Percentiles rank a stretch among this genome's conserved stretches.
phyloP scores from a whole-genome alignment of 495 filamentous ascomycete genomes.

The Aspergillus affinis region DNA sequence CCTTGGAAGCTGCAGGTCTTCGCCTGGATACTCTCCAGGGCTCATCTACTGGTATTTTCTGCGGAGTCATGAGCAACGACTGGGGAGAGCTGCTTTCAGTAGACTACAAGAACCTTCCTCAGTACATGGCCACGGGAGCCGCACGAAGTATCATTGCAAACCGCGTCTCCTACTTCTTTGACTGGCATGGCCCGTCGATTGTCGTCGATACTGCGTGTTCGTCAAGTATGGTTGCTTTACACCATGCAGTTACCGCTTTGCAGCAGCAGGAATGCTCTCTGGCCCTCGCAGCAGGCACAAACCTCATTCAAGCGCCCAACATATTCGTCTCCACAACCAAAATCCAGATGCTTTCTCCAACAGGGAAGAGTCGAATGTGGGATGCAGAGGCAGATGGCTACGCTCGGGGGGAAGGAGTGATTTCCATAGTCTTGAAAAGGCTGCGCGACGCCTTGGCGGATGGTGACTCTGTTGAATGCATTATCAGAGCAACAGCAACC shows the following conservation, averaged over 20 bases:
- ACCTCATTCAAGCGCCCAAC: conserved; percentile 33
- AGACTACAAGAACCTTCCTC: too few relatives aligned
- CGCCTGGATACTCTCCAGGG: too few relatives aligned
- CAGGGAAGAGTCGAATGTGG: conserved; percentile 31
- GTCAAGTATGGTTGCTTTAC: too few relatives aligned
- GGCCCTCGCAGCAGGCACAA: conserved; percentile 18
- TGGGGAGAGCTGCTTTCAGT: too few relatives aligned
- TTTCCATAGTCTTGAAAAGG: conserved; percentile 30
- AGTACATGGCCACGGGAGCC: not conserved
- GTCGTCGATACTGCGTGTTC: too few relatives aligned
- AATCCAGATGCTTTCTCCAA: conserved; percentile 53
- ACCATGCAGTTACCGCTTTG: too few relatives aligned
- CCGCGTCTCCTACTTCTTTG: too few relatives aligned
- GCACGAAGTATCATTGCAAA: conserved; percentile 17
- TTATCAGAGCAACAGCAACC: conserved; percentile 29
- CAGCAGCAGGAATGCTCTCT: too few relatives aligned
- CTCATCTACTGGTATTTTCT: too few relatives aligned
- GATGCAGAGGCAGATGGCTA: conserved; percentile 63
- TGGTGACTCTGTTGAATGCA: conserved; percentile 28
- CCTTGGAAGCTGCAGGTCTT: too few relatives aligned
- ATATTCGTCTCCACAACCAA: conserved; percentile 22
- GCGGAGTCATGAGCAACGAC: too few relatives aligned
- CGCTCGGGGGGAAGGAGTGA: conserved; percentile 57
- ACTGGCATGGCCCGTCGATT: too few relatives aligned
- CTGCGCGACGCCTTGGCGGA: conserved; percentile 30